A percentile compares a stretch with the other conserved stretches of the same genome.
phyloP scores from a whole-genome alignment of 805 yeast genomes.

The Pichia cephalocereana region DNA sequence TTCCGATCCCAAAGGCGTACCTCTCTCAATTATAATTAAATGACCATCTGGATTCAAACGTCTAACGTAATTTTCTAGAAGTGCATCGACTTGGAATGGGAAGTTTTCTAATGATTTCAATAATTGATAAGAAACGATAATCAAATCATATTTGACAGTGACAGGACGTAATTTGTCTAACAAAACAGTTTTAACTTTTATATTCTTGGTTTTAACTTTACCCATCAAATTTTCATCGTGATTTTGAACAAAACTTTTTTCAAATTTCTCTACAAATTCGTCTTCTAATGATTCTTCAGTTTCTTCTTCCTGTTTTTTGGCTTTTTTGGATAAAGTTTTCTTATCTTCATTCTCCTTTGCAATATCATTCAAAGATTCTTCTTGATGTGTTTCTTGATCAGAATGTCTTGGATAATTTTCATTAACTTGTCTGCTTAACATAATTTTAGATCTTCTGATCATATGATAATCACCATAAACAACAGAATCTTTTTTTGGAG shows the following conservation, averaged over 20 bases:
- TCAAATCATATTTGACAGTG: constrained; percentile 59
- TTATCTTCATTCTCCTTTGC: constrained; percentile 5
- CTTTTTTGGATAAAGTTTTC: not conserved
- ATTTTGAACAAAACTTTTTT: constrained; percentile 26
- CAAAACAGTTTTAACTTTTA: constrained; percentile 47
- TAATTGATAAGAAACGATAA: constrained; percentile 75
- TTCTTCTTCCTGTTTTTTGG: constrained; percentile 11
- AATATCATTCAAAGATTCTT: constrained; percentile 6
- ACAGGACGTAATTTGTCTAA: constrained; percentile 42
- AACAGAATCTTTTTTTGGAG: constrained; percentile 60
- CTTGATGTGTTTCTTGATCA: constrained; percentile 31
- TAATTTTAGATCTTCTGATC: constrained; percentile 70
- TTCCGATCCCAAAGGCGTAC: constrained; percentile 86
- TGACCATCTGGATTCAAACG: constrained; percentile 72
- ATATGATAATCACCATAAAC: constrained; percentile 62
- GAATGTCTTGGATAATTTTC: constrained; percentile 30
- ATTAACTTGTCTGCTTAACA: constrained; percentile 59
- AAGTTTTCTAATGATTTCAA: constrained; percentile 49
- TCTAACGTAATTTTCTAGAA: constrained; percentile 47
- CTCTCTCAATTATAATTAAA: constrained; percentile 74
- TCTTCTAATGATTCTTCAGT: constrained; percentile 17
- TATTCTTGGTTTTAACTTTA: constrained; percentile 46
- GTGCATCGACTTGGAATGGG: constrained; percentile 67
- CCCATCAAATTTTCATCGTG: constrained; percentile 20
- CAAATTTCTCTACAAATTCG: constrained; percentile 10